These are phyloP conservation scores for Salix koriyanagi DNA, from an alignment of 345 rosid genomes.

Conservation along the genomic window DNA sequence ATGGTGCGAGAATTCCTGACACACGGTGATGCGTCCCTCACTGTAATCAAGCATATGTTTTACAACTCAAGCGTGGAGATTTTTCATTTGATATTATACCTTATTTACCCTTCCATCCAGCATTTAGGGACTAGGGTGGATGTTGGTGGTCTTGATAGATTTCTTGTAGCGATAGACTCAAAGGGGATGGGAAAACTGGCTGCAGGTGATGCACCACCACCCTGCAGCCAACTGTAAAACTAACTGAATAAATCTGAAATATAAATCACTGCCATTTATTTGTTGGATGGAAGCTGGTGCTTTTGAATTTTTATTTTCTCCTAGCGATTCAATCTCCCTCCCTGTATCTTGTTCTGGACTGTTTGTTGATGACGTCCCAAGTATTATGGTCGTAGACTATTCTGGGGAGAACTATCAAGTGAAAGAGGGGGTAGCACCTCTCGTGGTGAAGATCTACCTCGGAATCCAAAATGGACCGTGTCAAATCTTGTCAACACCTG, in stretches of 20 bases:
- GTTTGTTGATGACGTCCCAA: too few relatives aligned
- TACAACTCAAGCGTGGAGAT: neutral
- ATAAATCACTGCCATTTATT: neutral
- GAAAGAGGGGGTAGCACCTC: neutral
- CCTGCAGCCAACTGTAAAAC: conserved; percentile 7
- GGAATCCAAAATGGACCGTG: too few relatives aligned
- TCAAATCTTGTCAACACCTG: neutral
- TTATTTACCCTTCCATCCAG: neutral
- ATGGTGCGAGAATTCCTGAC: neutral
- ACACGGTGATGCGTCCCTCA: neutral
- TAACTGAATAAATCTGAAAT: neutral
- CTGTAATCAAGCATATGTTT: neutral
- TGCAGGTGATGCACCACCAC: neutral
- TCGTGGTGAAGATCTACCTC: neutral
- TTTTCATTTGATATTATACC: neutral
- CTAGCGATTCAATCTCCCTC: too few relatives aligned
- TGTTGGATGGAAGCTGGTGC: neutral
- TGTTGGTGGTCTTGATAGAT: neutral
- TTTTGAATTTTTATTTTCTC: neutral
- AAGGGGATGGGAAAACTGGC: neutral
- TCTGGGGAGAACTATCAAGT: neutral
- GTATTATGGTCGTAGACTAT: neutral
- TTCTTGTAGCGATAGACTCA: neutral
- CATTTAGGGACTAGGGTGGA: neutral
- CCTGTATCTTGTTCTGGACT: too few relatives aligned